Conservation (phyloP, 2,329 filamentous ascomycete species). For the Hypomyces rosellus region DNA sequence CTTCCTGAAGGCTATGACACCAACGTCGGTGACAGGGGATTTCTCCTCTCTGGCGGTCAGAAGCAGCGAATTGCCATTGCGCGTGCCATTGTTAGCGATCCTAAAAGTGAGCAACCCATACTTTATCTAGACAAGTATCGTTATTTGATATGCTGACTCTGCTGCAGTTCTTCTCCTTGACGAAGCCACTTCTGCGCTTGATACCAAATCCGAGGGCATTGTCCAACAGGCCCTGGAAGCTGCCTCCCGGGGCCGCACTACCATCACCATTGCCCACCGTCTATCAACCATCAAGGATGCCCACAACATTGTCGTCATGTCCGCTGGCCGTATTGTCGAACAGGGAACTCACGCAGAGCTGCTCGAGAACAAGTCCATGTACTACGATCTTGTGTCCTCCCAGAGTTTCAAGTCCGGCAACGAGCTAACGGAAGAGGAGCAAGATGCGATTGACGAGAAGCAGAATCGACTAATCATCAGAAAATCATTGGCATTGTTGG, state of each 20-base stretch:
- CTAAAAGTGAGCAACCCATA: constrained; percentile 43
- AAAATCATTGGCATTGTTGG: constrained; percentile 35
- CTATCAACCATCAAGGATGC: constrained; percentile 90
- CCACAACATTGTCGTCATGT: constrained; percentile 94
- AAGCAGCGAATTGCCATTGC: constrained; percentile 96
- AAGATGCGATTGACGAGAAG: constrained; percentile 41
- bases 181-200: constrained; percentile 87
- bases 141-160: too few species aligned
- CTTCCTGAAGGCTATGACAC: constrained; percentile 89
- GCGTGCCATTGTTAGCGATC: constrained; percentile 83
- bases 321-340: constrained; percentile 76
- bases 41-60: constrained; percentile 86
- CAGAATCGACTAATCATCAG: constrained; percentile 46
- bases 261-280: constrained; percentile 91
- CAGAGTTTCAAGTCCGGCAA: constrained; percentile 60
- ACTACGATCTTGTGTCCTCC: not conserved
- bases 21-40: constrained; percentile 86
- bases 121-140: too few species aligned
- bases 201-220: constrained; percentile 89
- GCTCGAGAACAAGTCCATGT: constrained; percentile 38
- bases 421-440: constrained; percentile 44
- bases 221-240: constrained; percentile 89
- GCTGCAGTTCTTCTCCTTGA: constrained; percentile 79
- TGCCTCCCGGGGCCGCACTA: constrained; percentile 79
- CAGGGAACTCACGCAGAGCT: constrained; percentile 83